These are phyloP conservation scores for Lichtheimia hyalospora DNA, from an alignment of 371 early-diverging fungal species.

Conservation along the genomic window DNA sequence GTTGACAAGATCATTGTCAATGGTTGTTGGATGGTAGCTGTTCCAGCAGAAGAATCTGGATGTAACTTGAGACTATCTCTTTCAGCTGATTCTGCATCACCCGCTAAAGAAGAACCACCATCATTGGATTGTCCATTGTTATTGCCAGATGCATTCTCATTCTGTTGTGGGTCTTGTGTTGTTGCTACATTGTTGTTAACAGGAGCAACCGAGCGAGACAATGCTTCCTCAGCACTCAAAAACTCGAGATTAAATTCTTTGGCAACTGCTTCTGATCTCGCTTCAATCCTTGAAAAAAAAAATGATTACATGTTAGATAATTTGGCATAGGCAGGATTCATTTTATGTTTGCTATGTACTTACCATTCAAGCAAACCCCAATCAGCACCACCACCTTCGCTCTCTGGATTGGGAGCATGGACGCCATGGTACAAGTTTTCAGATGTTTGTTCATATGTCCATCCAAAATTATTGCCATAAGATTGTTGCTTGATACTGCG, in stretches of 20 bases:
- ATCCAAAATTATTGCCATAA: constrained; percentile 52
- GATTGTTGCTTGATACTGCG: constrained; percentile 54
- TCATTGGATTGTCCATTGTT: too few relatives aligned
- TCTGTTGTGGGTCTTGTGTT: too few relatives aligned
- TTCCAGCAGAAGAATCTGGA: too few relatives aligned
- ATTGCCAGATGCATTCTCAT: too few relatives aligned
- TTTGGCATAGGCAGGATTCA: not conserved
- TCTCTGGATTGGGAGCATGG: constrained; percentile 20
- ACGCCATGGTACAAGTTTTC: constrained; percentile 45
- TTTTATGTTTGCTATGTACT: not conserved
- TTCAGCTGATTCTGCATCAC: too few relatives aligned
- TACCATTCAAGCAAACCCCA: constrained; percentile 52
- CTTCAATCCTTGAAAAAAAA: constrained; percentile 19
- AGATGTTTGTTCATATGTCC: constrained; percentile 43
- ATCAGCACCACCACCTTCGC: constrained; percentile 30
- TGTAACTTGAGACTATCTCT: too few relatives aligned
- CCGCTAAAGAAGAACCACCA: too few relatives aligned
- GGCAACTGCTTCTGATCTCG: constrained; percentile 35
- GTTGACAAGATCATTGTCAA: too few relatives aligned
- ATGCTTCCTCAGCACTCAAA: constrained; percentile 5
- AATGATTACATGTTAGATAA: not conserved
- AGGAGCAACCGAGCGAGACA: not conserved
- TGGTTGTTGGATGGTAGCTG: too few relatives aligned
- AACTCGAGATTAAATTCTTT: constrained; percentile 44
- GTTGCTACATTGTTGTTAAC: too few relatives aligned